Percentiles rank a stretch among this genome's conserved stretches.
Evolutionary conservation across 768 basidiomycete genomes (phyloP).

Genomic region (Rhodotorula toruloides): DNA sequence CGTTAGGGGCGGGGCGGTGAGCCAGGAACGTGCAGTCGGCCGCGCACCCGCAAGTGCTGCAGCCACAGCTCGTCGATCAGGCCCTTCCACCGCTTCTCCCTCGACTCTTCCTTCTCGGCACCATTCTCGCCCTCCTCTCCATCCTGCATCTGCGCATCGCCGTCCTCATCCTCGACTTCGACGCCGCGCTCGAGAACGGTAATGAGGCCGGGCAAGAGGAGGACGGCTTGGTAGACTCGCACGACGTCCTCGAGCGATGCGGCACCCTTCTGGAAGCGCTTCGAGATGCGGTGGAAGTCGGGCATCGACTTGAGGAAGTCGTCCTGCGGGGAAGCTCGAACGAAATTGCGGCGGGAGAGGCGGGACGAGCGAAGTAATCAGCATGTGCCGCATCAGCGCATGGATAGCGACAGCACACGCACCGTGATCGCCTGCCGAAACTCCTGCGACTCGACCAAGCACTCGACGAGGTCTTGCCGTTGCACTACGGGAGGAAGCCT

Average conservation of each 20-base stretch:
- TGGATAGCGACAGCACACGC: slow-evolving; percentile 11
- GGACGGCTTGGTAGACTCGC: slow-evolving; percentile 85
- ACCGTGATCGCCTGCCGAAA: slow-evolving; percentile 70
- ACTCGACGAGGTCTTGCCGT: slow-evolving; percentile 79
- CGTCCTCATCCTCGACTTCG: slow-evolving; percentile 49
- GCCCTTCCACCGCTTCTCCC: slow-evolving; percentile 26
- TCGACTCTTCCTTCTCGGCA: background rate
- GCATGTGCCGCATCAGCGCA: too few species aligned
- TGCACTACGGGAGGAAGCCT: slow-evolving; percentile 54
- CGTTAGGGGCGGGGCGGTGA: background rate
- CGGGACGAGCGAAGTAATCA: background rate
- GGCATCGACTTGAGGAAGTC: slow-evolving; percentile 86
- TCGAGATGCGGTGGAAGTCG: slow-evolving; percentile 84
- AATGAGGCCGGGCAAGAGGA: slow-evolving; percentile 72
- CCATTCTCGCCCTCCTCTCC: slow-evolving; percentile 1
- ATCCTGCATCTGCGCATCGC: slow-evolving; percentile 38
- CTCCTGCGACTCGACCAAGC: slow-evolving; percentile 72
- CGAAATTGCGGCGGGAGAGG: background rate
- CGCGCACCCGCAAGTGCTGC: slow-evolving; percentile 13
- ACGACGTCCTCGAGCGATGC: slow-evolving; percentile 92
- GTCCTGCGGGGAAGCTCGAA: slow-evolving; percentile 53
- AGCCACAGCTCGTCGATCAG: slow-evolving; percentile 62
- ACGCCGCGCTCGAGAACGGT: slow-evolving; percentile 57
- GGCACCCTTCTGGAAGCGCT: slow-evolving; percentile 76
- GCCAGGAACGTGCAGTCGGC: too few species aligned